Conservation (phyloP, 1,139 yeast species). For the Saccharomycopsis hybrid region DNA sequence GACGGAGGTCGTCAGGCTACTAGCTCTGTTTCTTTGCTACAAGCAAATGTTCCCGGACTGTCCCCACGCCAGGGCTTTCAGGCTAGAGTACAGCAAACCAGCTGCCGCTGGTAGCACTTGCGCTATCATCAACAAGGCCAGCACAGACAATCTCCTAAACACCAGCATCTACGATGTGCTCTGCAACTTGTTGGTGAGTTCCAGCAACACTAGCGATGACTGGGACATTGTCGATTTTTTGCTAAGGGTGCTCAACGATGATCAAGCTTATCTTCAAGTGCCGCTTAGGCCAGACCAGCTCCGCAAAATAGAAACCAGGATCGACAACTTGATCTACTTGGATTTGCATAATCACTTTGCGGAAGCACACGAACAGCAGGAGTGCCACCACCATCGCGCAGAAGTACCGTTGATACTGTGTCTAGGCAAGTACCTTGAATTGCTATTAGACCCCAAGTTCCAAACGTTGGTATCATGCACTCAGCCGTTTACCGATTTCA, state of each 20-base stretch:
- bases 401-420: too few species aligned
- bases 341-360: not conserved
- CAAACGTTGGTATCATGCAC: not conserved
- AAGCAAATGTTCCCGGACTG: too few species aligned
- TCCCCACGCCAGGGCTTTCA: too few species aligned
- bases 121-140: not conserved
- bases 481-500: constrained; percentile 4
- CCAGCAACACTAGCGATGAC: not conserved
- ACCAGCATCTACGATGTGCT: not conserved
- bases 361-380: too few species aligned
- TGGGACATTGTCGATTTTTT: not conserved
- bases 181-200: not conserved
- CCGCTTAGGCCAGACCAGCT: not conserved
- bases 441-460: constrained; percentile 2
- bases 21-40: not conserved
- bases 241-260: not conserved
- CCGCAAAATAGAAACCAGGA: not conserved
- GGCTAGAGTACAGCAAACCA: not conserved
- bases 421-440: not conserved
- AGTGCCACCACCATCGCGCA: too few species aligned
- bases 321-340: constrained; percentile 6
- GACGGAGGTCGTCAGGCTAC: not conserved
- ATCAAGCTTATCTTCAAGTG: not conserved
- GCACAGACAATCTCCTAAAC: not conserved
- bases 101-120: too few species aligned